Evolutionary conservation across 1,139 yeast species (phyloP).

Genomic region (Zygosaccharomyces sapae): DNA sequence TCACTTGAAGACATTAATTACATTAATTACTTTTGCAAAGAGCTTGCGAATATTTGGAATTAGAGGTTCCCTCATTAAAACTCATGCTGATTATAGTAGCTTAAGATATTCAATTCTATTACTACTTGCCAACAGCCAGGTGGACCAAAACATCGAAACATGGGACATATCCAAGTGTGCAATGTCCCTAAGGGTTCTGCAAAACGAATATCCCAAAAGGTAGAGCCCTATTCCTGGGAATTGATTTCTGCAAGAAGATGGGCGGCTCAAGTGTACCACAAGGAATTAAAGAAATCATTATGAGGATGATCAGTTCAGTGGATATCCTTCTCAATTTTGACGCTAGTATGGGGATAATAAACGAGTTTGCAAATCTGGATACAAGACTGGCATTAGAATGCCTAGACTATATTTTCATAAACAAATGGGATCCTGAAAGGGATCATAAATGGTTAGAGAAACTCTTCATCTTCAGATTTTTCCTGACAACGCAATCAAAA

Average conservation of each 20-base stretch:
- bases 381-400: conserved; percentile 18
- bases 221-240: conserved; percentile 22
- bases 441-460: conserved; percentile 21
- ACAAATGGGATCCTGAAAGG: conserved; percentile 19
- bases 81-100: conserved; percentile 19
- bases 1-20: not conserved
- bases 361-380: conserved; percentile 20
- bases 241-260: conserved; percentile 15
- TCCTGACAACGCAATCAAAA: conserved; percentile 23
- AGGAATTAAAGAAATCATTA: conserved; percentile 20
- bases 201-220: conserved; percentile 23
- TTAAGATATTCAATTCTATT: conserved; percentile 17
- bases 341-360: conserved; percentile 18
- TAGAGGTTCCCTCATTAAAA: conserved; percentile 16
- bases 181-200: conserved; percentile 14
- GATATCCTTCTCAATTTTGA: conserved; percentile 19
- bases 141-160: conserved; percentile 11
- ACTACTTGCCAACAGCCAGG: conserved; percentile 16
- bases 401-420: conserved; percentile 24
- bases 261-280: conserved; percentile 7
- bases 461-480: conserved; percentile 20
- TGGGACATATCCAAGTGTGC: conserved; percentile 11
- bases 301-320: conserved; percentile 25
- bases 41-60: conserved; percentile 12
- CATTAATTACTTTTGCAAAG: conserved; percentile 12